These are phyloP conservation scores for Candida boidinii DNA, from an alignment of 805 yeast genomes.

Conservation along the genomic window DNA sequence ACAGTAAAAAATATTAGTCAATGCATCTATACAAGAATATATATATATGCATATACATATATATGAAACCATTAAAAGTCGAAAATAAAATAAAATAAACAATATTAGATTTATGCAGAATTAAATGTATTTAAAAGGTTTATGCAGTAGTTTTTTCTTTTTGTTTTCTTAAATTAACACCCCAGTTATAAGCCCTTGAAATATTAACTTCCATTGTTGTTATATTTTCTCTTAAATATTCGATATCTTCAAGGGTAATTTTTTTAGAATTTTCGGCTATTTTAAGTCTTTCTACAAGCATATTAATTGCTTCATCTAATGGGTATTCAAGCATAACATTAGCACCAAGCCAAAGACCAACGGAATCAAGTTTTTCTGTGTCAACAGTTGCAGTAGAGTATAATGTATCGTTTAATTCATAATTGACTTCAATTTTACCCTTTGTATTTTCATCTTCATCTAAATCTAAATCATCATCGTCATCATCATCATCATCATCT, in stretches of 20 bases:
- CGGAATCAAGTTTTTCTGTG: conserved; percentile 45
- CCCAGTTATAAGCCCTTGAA: conserved; percentile 87
- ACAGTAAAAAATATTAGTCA: too few species aligned
- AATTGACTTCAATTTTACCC: conserved; percentile 59
- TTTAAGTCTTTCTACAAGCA: conserved; percentile 53
- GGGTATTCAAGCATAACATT: conserved; percentile 96
- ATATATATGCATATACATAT: conserved; percentile 15
- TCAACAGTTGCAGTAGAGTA: conserved; percentile 75
- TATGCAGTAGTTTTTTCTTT: conserved; percentile 34
- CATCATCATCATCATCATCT: conserved; percentile 18
- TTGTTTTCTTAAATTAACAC: conserved; percentile 64
- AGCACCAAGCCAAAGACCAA: conserved; percentile 95
- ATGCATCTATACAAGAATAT: neutral
- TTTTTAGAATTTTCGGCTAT: conserved; percentile 52
- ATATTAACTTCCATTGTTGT: conserved; percentile 98
- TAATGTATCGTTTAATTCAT: conserved; percentile 88
- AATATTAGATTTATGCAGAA: too few species aligned
- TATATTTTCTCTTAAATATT: conserved; percentile 76
- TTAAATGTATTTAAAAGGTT: too few species aligned
- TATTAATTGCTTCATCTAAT: conserved; percentile 72
- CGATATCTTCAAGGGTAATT: conserved; percentile 74
- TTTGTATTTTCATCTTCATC: conserved; percentile 20
- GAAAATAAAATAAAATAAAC: too few species aligned
- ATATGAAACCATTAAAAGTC: too few species aligned
- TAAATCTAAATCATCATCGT: too few species aligned